phyloP scores from a whole-genome alignment of 352 stramenopile species.

The Phytophthora cryptogea region DNA sequence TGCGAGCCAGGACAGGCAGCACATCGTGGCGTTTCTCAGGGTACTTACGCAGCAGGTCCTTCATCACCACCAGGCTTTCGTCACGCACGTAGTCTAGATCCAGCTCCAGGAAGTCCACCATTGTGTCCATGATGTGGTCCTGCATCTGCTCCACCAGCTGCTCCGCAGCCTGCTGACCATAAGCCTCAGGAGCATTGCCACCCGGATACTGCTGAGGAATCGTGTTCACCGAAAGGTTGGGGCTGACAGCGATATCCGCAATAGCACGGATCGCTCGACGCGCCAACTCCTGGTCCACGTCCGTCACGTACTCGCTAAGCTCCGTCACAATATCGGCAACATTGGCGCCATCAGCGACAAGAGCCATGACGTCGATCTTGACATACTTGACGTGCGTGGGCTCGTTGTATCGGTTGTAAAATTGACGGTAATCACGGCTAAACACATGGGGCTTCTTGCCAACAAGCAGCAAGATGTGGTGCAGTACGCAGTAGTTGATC shows the following conservation, averaged over 20 bases:
- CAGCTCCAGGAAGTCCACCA: slow-evolving; percentile 97
- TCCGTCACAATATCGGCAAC: slow-evolving; percentile 97
- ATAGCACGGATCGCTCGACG: slow-evolving; percentile 94
- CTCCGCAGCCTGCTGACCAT: slow-evolving; percentile 66
- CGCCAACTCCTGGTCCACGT: slow-evolving; percentile 94
- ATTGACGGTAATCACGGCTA: slow-evolving; percentile 97
- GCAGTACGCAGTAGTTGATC: slow-evolving; percentile 95
- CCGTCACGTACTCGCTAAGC: slow-evolving; percentile 96
- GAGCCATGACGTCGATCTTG: slow-evolving; percentile 97
- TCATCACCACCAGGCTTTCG: slow-evolving; percentile 97
- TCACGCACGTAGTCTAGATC: slow-evolving; percentile 96
- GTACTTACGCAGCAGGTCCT: slow-evolving; percentile 96
- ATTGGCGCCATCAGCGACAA: slow-evolving; percentile 94
- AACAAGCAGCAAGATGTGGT: slow-evolving; percentile 97
- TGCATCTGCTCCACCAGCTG: slow-evolving; percentile 77
- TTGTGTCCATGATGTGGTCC: slow-evolving; percentile 89
- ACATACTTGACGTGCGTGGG: slow-evolving; percentile 98
- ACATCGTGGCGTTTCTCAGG: slow-evolving; percentile 93
- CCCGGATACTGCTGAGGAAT: slow-evolving; percentile 37
- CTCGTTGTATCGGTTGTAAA: slow-evolving; percentile 98
- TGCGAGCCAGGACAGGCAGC: slow-evolving; percentile 80
- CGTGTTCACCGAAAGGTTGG: slow-evolving; percentile 62
- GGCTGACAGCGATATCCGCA: slow-evolving; percentile 90
- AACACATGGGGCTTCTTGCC: slow-evolving; percentile 95
- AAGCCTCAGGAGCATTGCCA: slow-evolving; percentile 62